Evolutionary conservation across 1,139 yeast genomes (phyloP), one percentile per base, ranked within the genome.

Genomic region (Nakaseomyces kungkrabaensis): DNA sequence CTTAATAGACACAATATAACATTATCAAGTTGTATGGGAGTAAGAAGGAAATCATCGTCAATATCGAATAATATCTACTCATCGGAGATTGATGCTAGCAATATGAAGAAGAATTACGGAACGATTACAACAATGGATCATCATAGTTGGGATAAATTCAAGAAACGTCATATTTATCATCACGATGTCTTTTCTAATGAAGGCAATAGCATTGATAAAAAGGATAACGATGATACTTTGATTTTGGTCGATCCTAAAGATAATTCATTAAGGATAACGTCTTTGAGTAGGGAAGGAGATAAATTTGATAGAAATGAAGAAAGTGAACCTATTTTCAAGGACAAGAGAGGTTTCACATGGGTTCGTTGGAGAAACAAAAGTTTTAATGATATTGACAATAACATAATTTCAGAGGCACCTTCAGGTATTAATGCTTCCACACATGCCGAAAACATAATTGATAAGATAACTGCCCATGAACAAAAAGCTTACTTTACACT

Each of bases 61-160:
- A 61, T 65, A 25, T 63, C 67, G 4, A 56, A 60, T n/a, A 65
- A 63, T 49, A 65, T 65, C 5, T 65, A 65, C 48, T 58, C 56
- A 10, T 50, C 58, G 5, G 55, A 40, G 48, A 13, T 29, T 9
- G 44, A 41, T 41, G 34, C 44, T 8, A 5, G 7, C n/a, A 29
- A 27, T 8, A 27, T 29, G 34, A 41, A 38, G 27, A 37, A 26
- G 4, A 49, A 50, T 9, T 51, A 54, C 42, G 56, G 55, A 5
- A 48, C 54, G 13, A 43, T 46, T 11, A 31, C 45, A 24, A 38
- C 27, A 2, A 45, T 26, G 31, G 38, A 36, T 26, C 37, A 43
- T 31, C 24, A 27, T 10, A 41, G 34, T 25, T 41, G 44, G 44
- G 44, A 41, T 29, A 41, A 41, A 13, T 41, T 27, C 13, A 41